phyloP scores from a whole-genome alignment of 1,284 basidiomycete genomes.

The Apiotrichum sp. region DNA sequence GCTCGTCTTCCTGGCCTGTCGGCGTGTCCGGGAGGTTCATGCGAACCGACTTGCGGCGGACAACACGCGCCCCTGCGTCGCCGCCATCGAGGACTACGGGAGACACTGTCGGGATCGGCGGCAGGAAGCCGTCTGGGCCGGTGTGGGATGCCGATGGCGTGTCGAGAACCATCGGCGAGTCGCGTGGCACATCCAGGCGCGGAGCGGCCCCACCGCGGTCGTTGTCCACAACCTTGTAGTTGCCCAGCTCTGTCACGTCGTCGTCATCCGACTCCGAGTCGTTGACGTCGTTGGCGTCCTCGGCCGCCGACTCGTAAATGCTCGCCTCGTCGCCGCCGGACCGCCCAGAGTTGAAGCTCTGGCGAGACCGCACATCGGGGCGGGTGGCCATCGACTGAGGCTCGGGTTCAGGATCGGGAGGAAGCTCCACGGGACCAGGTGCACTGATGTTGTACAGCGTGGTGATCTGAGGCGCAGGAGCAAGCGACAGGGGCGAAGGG shows the following conservation, averaged over 20 bases:
- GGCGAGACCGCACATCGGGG: constrained; percentile 3
- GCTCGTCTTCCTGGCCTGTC: constrained; percentile 1
- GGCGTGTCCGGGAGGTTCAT: constrained; percentile 12
- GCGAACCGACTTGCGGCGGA: constrained; percentile 40
- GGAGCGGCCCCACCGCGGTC: constrained; percentile 9
- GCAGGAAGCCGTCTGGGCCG: neutral
- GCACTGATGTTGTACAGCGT: constrained; percentile 37
- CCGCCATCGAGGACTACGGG: neutral
- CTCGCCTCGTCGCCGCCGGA: constrained; percentile 26
- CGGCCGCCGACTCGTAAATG: constrained; percentile 44
- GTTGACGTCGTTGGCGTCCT: constrained; percentile 19
- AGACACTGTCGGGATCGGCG: neutral
- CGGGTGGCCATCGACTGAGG: neutral
- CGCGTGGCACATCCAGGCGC: neutral
- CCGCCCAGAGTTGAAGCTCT: constrained; percentile 17
- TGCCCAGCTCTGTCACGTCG: constrained; percentile 16
- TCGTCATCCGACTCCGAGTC: constrained; percentile 30
- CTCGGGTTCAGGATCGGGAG: constrained; percentile 10
- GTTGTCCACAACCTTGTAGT: constrained; percentile 42
- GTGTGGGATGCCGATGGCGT: neutral
- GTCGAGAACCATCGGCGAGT: neutral
- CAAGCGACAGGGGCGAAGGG: constrained; percentile 18
- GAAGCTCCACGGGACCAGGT: constrained; percentile 36
- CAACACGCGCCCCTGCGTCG: constrained; percentile 2
- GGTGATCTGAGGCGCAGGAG: constrained; percentile 10